phyloP scores from a whole-genome alignment of 345 rosid species.

The Raphanus sativus region DNA sequence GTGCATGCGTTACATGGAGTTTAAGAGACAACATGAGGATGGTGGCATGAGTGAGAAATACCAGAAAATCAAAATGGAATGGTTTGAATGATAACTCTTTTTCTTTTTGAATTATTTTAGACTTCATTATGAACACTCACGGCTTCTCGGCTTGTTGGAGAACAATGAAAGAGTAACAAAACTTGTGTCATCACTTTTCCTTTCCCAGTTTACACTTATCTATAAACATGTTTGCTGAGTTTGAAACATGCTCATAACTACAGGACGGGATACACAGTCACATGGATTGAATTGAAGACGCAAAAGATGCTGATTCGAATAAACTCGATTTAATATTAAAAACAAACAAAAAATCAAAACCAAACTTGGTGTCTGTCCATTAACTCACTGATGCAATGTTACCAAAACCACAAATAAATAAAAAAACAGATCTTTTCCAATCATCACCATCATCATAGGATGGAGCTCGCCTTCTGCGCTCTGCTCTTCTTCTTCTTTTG shows the following conservation, averaged over 20 bases:
- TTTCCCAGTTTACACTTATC: conserved; percentile 6
- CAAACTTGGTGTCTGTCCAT: conserved; percentile 24
- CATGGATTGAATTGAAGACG: neutral
- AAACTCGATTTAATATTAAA: conserved; percentile 23
- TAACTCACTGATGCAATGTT: conserved; percentile 24
- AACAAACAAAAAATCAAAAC: conserved; percentile 20
- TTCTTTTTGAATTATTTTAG: neutral
- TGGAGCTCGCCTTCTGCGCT: conserved; percentile 86
- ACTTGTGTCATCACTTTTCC: conserved; percentile 10
- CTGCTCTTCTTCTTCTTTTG: conserved; percentile 84
- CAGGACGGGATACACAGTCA: neutral
- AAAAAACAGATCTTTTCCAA: conserved; percentile 7
- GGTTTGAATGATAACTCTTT: conserved; percentile 26
- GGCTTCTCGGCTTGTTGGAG: conserved; percentile 3
- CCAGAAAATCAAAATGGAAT: conserved; percentile 59
- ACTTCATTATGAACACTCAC: conserved; percentile 2
- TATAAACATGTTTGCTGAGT: conserved; percentile 19
- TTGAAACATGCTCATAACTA: neutral
- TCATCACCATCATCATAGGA: conserved; percentile 51
- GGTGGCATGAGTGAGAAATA: conserved; percentile 83
- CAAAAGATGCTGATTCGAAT: conserved; percentile 14
- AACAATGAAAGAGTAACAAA: conserved; percentile 2
- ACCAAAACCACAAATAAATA: conserved; percentile 21
- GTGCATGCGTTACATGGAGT: conserved; percentile 78
- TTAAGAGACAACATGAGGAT: conserved; percentile 89